These are phyloP conservation scores for Raffaelea albimanens DNA, from an alignment of 2,329 filamentous ascomycete species.

Conservation along the genomic window DNA sequence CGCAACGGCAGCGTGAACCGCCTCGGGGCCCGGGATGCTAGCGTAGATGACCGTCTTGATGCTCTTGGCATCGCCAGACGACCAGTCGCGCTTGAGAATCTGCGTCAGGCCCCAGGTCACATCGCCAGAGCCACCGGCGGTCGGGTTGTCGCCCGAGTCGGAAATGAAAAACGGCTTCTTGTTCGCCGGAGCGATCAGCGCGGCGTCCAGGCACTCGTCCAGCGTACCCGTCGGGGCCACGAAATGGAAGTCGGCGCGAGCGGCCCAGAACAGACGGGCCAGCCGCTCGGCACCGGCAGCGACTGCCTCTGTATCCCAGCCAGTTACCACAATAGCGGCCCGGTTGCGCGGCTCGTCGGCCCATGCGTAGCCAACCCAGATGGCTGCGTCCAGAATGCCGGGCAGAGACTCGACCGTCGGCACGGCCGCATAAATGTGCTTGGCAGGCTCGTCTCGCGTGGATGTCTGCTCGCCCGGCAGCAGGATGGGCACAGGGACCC, in stretches of 20 bases:
- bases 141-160: constrained; percentile 46
- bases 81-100: constrained; percentile 32
- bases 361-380: constrained; percentile 49
- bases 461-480: constrained; percentile 46
- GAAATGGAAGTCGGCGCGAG: constrained; percentile 36
- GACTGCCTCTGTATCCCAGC: constrained; percentile 33
- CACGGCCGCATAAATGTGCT: constrained; percentile 38
- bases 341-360: constrained; percentile 44
- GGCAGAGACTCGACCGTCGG: constrained; percentile 28
- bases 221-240: constrained; percentile 40
- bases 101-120: constrained; percentile 40
- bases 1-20: constrained; percentile 28
- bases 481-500: constrained; percentile 41
- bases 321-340: constrained; percentile 39
- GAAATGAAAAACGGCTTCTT: constrained; percentile 41
- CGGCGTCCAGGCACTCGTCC: constrained; percentile 34
- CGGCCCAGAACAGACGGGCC: constrained; percentile 37
- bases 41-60: constrained; percentile 40
- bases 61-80: constrained; percentile 20
- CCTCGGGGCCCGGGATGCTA: constrained; percentile 37
- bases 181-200: constrained; percentile 25
- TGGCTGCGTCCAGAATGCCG: constrained; percentile 38
- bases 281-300: constrained; percentile 31
- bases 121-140: constrained; percentile 43
- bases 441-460: constrained; percentile 41